Evolutionary conservation across 371 early-diverging fungal genomes (phyloP).

Genomic region (Sporodiniella umbellata): DNA sequence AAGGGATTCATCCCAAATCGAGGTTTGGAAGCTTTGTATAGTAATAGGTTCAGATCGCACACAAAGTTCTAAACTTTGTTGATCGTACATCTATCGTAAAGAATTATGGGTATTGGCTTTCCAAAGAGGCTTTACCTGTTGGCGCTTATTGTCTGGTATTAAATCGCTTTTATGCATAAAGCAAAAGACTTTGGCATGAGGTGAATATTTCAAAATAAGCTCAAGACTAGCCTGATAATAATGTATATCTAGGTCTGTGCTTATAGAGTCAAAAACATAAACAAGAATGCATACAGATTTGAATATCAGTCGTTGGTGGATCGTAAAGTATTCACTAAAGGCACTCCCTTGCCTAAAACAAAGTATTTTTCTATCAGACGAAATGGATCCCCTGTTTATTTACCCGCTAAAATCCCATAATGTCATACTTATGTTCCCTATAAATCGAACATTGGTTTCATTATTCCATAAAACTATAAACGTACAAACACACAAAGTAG

Average conservation of each 20-base stretch:
- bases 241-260: constrained; percentile 80
- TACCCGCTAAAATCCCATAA: constrained; percentile 94
- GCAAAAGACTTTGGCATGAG: constrained; percentile 89
- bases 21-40: constrained; percentile 81
- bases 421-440: constrained; percentile 90
- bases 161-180: constrained; percentile 97
- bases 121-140: constrained; percentile 38
- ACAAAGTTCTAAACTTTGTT: constrained; percentile 65
- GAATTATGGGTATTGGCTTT: too few relatives aligned
- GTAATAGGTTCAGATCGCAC: constrained; percentile 69
- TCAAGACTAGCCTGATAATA: constrained; percentile 88
- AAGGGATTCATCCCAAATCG: constrained; percentile 95
- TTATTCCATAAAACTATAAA: constrained; percentile 81
- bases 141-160: constrained; percentile 72
- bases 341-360: constrained; percentile 81
- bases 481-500: not conserved
- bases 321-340: constrained; percentile 90
- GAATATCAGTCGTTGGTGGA: constrained; percentile 89
- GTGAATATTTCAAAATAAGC: constrained; percentile 76
- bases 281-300: constrained; percentile 95
- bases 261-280: constrained; percentile 95
- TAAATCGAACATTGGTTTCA: constrained; percentile 89
- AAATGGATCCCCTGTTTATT: not conserved
- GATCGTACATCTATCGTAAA: constrained; percentile 57
- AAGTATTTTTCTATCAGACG: too few relatives aligned